A percentile compares a stretch with the other conserved stretches of the same genome.
Conservation (phyloP, 768 basidiomycete genomes). For the Royoungia palumana region DNA sequence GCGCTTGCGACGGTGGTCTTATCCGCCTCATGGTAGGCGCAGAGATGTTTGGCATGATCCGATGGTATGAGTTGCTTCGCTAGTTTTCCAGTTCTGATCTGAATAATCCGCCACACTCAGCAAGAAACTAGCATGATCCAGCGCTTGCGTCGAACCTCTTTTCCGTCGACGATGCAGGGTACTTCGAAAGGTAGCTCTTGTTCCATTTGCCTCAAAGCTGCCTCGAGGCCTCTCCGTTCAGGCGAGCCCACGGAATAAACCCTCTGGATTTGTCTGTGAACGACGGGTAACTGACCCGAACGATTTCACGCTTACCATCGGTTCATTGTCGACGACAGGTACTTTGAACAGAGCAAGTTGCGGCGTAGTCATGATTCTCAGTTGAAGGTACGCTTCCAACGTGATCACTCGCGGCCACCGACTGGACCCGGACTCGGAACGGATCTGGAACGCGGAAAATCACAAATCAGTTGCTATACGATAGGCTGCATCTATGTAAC, state of each 20-base stretch:
- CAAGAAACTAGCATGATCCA: background rate
- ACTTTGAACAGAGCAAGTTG: constrained; percentile 85
- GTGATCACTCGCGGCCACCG: no score
- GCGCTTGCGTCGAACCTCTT: constrained; percentile 50
- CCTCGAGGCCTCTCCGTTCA: constrained; percentile 72
- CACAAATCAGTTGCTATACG: no score
- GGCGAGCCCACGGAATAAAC: constrained; percentile 74
- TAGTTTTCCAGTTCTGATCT: constrained; percentile 80
- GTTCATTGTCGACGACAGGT: constrained; percentile 87
- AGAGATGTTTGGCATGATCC: constrained; percentile 78
- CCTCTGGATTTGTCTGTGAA: constrained; percentile 42
- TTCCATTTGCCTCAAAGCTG: constrained; percentile 76
- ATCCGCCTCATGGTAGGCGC: constrained; percentile 87
- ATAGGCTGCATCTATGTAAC: background rate
- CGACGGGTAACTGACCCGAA: background rate
- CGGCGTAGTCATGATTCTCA: constrained; percentile 54
- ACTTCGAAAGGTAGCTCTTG: constrained; percentile 85
- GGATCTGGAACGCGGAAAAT: no score
- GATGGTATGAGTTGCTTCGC: constrained; percentile 83
- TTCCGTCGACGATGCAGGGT: constrained; percentile 89
- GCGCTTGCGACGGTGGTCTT: constrained; percentile 69
- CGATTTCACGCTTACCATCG: constrained; percentile 58
- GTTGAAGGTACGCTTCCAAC: background rate
- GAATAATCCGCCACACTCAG: constrained; percentile 4
- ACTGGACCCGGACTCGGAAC: background rate